phyloP scores from a whole-genome alignment of 75 land plant species.

The Picea sitchensis region DNA sequence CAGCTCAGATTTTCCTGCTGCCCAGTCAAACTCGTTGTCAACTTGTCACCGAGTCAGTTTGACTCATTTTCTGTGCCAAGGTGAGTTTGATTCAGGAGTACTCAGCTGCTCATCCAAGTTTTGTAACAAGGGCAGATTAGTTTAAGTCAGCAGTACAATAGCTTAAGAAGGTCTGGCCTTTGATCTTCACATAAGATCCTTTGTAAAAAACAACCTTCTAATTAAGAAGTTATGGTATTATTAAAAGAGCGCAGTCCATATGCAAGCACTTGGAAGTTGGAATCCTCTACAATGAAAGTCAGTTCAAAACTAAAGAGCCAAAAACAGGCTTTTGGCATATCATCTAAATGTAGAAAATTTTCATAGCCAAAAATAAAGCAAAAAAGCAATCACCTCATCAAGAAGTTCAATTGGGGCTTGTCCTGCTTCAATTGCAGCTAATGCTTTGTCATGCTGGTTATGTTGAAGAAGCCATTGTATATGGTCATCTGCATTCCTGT shows the following conservation, averaged over 20 bases:
- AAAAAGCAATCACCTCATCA: constrained; percentile 66
- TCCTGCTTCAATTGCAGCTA: constrained; percentile 92
- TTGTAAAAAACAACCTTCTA: background rate
- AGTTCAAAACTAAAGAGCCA: background rate
- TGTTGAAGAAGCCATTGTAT: constrained; percentile 91
- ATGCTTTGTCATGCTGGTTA: constrained; percentile 90
- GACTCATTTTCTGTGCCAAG: no score
- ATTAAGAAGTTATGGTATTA: background rate
- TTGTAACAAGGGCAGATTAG: background rate
- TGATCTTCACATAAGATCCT: background rate
- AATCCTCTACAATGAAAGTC: background rate
- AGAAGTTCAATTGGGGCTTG: constrained; percentile 81
- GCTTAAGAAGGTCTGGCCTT: background rate
- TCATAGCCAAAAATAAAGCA: background rate
- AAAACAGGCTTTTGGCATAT: background rate
- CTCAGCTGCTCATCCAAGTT: no score
- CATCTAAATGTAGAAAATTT: background rate
- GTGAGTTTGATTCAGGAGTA: no score
- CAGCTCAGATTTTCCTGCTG: no score
- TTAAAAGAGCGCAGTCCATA: no score
- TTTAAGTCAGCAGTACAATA: background rate
- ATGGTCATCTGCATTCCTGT: constrained; percentile 99
- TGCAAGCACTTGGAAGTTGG: no score
- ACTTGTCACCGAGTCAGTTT: no score
- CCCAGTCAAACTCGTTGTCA: no score